Evolutionary conservation across 208 protist genomes (phyloP).

Genomic region (Leishmania aethiopica): DNA sequence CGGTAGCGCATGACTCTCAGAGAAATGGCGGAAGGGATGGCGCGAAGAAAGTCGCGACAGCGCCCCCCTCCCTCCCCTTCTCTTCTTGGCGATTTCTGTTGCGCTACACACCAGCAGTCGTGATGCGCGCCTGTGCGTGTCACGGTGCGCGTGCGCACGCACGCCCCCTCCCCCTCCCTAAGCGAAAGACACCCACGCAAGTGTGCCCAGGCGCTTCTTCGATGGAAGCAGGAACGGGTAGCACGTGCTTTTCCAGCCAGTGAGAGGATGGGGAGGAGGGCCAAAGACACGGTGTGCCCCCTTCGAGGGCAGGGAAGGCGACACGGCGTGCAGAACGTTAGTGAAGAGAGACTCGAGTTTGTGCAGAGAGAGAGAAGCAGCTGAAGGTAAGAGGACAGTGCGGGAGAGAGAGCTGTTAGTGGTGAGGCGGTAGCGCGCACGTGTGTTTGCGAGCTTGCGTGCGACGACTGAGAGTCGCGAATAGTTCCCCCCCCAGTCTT

Average conservation of each 20-base stretch:
- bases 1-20: slow-evolving; percentile 52
- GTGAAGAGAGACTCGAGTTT: neutral
- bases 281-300: too few species aligned
- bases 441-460: neutral
- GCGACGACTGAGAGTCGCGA: neutral
- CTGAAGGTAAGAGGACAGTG: neutral
- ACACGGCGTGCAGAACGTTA: neutral
- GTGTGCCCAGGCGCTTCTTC: neutral
- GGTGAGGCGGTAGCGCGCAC: neutral
- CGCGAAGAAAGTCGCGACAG: neutral
- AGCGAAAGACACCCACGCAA: neutral
- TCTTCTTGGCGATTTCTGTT: neutral
- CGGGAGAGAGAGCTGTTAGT: neutral
- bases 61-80: neutral
- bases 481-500: neutral
- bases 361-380: neutral
- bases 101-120: neutral
- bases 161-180: neutral
- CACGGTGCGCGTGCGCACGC: neutral
- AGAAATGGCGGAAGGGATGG: too few species aligned
- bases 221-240: neutral
- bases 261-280: neutral
- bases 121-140: neutral
- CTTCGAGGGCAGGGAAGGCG: neutral
- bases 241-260: neutral